Percentiles rank a stretch among this genome's conserved stretches.
These are phyloP conservation scores for Penicillium flavigenum DNA, from an alignment of 495 filamentous ascomycete species.

Conservation along the genomic window DNA sequence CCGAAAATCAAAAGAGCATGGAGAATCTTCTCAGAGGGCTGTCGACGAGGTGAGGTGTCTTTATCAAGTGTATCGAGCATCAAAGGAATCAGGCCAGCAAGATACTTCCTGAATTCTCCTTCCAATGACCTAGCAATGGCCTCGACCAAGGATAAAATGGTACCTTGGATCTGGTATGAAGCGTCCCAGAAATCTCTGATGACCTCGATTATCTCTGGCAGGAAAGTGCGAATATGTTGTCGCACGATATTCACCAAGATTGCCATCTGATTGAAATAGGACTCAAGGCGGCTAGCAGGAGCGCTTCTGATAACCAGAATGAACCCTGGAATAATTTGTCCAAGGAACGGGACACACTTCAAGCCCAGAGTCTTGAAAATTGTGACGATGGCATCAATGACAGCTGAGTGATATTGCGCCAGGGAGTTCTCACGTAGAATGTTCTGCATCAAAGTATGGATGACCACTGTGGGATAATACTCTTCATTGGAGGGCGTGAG, in stretches of 20 bases:
- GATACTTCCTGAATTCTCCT: slow-evolving; percentile 94
- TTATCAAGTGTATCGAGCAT: slow-evolving; percentile 94
- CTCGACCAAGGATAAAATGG: slow-evolving; percentile 87
- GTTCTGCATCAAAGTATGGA: slow-evolving; percentile 83
- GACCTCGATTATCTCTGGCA: slow-evolving; percentile 78
- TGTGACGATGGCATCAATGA: slow-evolving; percentile 98
- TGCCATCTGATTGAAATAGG: slow-evolving; percentile 94
- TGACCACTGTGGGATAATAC: slow-evolving; percentile 97
- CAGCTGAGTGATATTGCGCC: slow-evolving; percentile 82
- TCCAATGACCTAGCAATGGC: slow-evolving; percentile 90
- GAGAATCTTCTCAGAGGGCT: slow-evolving; percentile 83
- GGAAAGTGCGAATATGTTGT: slow-evolving; percentile 88
- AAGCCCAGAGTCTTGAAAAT: slow-evolving; percentile 95
- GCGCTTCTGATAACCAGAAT: slow-evolving; percentile 79
- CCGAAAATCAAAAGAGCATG: slow-evolving; percentile 96
- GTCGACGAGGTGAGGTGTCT: slow-evolving; percentile 67
- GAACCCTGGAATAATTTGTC: slow-evolving; percentile 91
- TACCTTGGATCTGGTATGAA: slow-evolving; percentile 74
- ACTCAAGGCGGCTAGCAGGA: slow-evolving; percentile 71
- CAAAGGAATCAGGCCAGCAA: slow-evolving; percentile 80
- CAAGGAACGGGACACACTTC: slow-evolving; percentile 92
- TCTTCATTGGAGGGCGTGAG: slow-evolving; percentile 97
- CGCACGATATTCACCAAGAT: slow-evolving; percentile 92
- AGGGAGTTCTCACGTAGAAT: slow-evolving; percentile 88
- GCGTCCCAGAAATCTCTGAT: slow-evolving; percentile 84